Evolutionary conservation across 2,329 filamentous ascomycete genomes (phyloP), one percentile per base, ranked within the genome.

Genomic region (Botrytis deweyae): DNA sequence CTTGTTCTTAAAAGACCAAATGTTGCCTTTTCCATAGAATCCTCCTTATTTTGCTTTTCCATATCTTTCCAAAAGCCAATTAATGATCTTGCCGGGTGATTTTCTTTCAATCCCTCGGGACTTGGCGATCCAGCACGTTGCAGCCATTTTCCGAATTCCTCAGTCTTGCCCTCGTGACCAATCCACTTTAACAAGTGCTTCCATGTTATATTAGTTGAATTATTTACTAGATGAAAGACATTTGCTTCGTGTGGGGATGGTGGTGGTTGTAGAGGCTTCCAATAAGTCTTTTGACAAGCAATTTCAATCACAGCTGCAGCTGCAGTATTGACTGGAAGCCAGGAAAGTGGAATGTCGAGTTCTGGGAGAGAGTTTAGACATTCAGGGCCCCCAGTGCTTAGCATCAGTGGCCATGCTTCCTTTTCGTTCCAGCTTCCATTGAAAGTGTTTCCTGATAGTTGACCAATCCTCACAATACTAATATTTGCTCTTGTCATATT

Each of bases 321-420:
- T 76, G 85, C 84, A 76, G 84, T 63, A 77, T 87, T 84, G 3
- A 86, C 82, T 4, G 85, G 84, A 40, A 87, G 76, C 86, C 86
- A 87, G 8, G 36, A 66, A 65, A 72, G 61, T 36, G n/a, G 22
- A n/a, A 66, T 36, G 12, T 80, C 78, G 3, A 87, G 77, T 44
- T 79, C 78, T 12, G 85, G 86, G 33, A 87, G 79, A 74, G 82
- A 83, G 3, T 80, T 78, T 0, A 83, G 81, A 16, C 81, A 75
- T 68, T 80, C 80, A 25, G 82, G 49, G 18, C 18, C 49, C 22
- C 66, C 81, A 1, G 83, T 83, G 63, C 82, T 83, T 62, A 87
- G 77, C 83, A 87, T 84, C 76, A 86, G 75, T 55, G 86, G 85
- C 79, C 84, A 87, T 14, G 85, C 85, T 80, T 88, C 86, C 49